Percentiles rank a stretch among this genome's conserved stretches.
These are phyloP conservation scores for Cystofilobasidium macerans DNA, from an alignment of 768 basidiomycete species.

Conservation along the genomic window DNA sequence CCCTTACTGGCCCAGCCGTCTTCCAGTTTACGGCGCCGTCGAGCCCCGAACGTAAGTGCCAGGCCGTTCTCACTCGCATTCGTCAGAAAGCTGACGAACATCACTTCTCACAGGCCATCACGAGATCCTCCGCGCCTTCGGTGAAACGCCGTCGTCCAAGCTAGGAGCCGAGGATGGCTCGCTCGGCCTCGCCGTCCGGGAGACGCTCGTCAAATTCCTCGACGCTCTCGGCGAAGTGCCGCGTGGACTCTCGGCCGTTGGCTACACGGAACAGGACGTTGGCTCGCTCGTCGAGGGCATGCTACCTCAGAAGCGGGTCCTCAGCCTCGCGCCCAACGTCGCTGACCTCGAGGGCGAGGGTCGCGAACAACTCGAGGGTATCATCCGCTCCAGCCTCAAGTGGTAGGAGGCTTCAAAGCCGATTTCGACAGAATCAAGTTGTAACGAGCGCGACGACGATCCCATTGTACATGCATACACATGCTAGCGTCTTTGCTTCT, in stretches of 20 bases:
- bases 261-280: conserved; percentile 59
- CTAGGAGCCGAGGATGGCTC: conserved; percentile 56
- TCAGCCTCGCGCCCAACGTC: conserved; percentile 85
- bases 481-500: no score
- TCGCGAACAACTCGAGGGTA: conserved; percentile 63
- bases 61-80: no score
- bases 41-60: conserved; percentile 54
- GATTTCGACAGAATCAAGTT: background rate
- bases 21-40: conserved; percentile 95
- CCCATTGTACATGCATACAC: no score
- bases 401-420: conserved; percentile 29
- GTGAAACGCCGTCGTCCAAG: conserved; percentile 58
- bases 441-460: no score
- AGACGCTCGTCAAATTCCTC: conserved; percentile 69
- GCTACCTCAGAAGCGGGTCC: conserved; percentile 77
- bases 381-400: conserved; percentile 45
- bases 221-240: conserved; percentile 66
- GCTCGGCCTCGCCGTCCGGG: background rate
- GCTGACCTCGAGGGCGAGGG: conserved; percentile 75
- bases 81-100: no score
- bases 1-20: conserved; percentile 75
- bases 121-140: conserved; percentile 54
- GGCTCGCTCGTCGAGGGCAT: conserved; percentile 76
- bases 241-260: conserved; percentile 71
- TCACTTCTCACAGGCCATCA: conserved; percentile 57